phyloP scores from a whole-genome alignment of 805 yeast genomes.

The Teunomyces funiuensis region DNA sequence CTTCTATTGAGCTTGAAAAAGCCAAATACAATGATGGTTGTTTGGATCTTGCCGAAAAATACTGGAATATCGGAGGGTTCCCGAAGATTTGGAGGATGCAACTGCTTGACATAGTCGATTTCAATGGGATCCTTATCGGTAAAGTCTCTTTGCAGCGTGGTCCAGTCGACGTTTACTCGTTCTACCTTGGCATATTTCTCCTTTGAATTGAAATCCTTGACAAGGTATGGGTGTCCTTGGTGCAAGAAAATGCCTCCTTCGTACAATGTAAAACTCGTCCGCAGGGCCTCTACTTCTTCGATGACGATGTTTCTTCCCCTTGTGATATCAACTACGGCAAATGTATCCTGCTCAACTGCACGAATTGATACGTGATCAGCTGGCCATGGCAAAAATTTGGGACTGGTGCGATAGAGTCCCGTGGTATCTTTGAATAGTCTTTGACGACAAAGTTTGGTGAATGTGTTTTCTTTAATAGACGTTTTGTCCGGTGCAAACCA shows the following conservation, averaged over 20 bases:
- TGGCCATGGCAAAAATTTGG: constrained; percentile 78
- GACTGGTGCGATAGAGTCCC: constrained; percentile 33
- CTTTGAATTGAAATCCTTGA: constrained; percentile 78
- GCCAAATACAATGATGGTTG: constrained; percentile 84
- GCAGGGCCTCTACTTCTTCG: constrained; percentile 84
- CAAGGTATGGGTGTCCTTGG: constrained; percentile 88
- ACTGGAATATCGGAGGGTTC: constrained; percentile 50
- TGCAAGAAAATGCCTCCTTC: constrained; percentile 92
- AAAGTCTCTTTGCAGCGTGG: constrained; percentile 85
- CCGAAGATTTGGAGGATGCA: constrained; percentile 41
- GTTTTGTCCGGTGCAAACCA: constrained; percentile 52
- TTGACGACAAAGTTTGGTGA: constrained; percentile 34
- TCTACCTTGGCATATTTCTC: constrained; percentile 81
- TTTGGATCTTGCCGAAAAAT: constrained; percentile 71
- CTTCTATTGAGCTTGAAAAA: constrained; percentile 81
- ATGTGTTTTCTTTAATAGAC: constrained; percentile 15
- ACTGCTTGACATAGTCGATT: constrained; percentile 61
- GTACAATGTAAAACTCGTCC: constrained; percentile 87
- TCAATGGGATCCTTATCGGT: constrained; percentile 89
- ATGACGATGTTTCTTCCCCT: constrained; percentile 72
- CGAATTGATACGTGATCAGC: constrained; percentile 72
- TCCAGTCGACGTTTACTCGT: constrained; percentile 92
- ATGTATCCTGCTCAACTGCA: constrained; percentile 77
- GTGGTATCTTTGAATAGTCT: constrained; percentile 35
- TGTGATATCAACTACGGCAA: constrained; percentile 89